Conservation (phyloP, 371 early-diverging fungal genomes). For the Lichtheimia corymbifera region DNA sequence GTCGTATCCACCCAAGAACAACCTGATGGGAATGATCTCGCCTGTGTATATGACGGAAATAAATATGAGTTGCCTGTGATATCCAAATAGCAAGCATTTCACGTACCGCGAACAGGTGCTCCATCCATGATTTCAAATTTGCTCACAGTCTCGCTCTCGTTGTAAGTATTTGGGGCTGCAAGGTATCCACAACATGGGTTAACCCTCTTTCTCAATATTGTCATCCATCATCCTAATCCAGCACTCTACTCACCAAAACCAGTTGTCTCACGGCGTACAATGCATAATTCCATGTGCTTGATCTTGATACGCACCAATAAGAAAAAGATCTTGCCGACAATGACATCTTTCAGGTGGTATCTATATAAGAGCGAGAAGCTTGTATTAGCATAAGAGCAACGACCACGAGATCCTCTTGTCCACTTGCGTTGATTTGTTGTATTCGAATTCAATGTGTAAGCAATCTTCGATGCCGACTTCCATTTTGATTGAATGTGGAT, state of each 20-base stretch:
- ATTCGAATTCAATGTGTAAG: constrained; percentile 93
- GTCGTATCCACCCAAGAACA: constrained; percentile 96
- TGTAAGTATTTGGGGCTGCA: constrained; percentile 90
- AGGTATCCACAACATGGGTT: background rate
- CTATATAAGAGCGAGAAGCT: constrained; percentile 1
- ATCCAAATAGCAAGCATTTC: background rate
- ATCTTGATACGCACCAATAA: constrained; percentile 97
- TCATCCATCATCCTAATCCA: background rate
- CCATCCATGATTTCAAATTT: constrained; percentile 99
- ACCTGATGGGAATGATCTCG: constrained; percentile 96
- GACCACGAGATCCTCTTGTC: background rate
- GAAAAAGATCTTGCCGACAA: constrained; percentile 98
- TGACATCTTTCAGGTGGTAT: constrained; percentile 96
- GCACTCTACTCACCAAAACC: constrained; percentile 66
- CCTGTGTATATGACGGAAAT: constrained; percentile 34
- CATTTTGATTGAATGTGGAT: constrained; percentile 91
- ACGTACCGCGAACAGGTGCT: constrained; percentile 87
- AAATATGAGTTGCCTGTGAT: background rate
- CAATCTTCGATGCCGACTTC: constrained; percentile 97
- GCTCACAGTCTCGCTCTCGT: constrained; percentile 96
- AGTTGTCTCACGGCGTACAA: constrained; percentile 95
- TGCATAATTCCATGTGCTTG: constrained; percentile 98
- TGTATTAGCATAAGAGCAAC: background rate
- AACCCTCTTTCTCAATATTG: background rate
- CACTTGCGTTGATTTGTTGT: constrained; percentile 86